Evolutionary conservation across 805 yeast genomes (phyloP).

Genomic region (Candida chilensis): DNA sequence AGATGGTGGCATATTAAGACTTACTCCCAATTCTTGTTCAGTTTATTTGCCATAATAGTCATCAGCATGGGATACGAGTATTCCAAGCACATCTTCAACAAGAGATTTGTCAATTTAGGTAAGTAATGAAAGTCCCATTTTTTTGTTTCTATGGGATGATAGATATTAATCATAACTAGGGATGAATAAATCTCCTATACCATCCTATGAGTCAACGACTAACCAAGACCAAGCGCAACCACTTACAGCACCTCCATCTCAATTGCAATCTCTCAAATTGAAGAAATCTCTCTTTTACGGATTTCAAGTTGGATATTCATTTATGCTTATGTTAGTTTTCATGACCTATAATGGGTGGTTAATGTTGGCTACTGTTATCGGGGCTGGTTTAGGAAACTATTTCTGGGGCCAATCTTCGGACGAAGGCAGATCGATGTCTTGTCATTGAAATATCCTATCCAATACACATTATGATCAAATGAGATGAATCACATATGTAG

Average conservation of each 20-base stretch:
- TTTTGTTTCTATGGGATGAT: no score
- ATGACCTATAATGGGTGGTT: conserved; percentile 88
- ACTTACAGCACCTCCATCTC: not conserved
- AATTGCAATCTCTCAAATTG: conserved; percentile 7
- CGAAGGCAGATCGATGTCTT: conserved; percentile 15
- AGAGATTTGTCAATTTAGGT: not conserved
- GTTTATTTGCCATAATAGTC: conserved; percentile 37
- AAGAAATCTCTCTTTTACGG: conserved; percentile 44
- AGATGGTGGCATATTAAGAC: conserved; percentile 74
- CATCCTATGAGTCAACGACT: not conserved
- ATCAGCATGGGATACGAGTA: conserved; percentile 56
- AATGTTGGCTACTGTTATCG: conserved; percentile 63
- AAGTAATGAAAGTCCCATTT: no score
- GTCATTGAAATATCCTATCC: no score
- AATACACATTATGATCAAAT: no score
- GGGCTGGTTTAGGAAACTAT: conserved; percentile 65
- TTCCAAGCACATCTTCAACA: conserved; percentile 17
- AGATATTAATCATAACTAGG: no score
- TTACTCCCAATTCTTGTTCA: conserved; percentile 36
- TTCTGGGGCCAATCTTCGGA: conserved; percentile 34
- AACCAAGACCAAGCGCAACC: conserved; percentile 1
- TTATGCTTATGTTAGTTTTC: conserved; percentile 68
- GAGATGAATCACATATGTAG: no score
- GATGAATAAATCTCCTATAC: no score
- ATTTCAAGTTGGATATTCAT: conserved; percentile 59